These are phyloP conservation scores for Solanum hybrid DNA, from an alignment of 305 asterid genomes.

Conservation along the genomic window DNA sequence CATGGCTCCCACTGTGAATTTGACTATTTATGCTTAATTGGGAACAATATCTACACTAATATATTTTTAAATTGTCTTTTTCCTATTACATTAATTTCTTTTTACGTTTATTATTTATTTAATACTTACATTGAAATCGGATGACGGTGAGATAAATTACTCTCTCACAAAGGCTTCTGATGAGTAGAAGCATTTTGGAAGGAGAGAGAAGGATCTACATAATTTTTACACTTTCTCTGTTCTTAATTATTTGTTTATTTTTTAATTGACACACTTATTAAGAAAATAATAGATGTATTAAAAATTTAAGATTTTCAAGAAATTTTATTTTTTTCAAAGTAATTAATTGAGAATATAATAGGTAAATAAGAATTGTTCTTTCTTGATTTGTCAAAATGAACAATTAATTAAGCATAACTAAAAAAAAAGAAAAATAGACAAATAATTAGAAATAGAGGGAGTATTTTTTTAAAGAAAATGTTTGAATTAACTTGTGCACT, in stretches of 20 bases:
- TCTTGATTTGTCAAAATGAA: too few relatives aligned
- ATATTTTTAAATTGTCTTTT: background rate
- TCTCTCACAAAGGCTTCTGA: background rate
- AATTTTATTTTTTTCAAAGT: too few relatives aligned
- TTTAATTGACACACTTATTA: fast-evolving
- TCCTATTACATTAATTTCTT: background rate
- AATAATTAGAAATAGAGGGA: too few relatives aligned
- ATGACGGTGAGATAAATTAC: background rate
- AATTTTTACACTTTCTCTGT: background rate
- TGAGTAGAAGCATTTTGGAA: background rate
- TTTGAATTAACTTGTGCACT: background rate
- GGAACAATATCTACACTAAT: background rate
- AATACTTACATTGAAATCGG: background rate
- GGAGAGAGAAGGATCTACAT: background rate
- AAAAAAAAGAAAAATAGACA: too few relatives aligned
- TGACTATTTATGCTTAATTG: background rate
- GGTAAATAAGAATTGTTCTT: too few relatives aligned
- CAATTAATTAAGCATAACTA: too few relatives aligned
- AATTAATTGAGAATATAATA: too few relatives aligned
- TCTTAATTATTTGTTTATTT: too few relatives aligned
- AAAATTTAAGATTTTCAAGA: too few relatives aligned
- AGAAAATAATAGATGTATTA: too few relatives aligned
- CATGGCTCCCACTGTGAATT: background rate
- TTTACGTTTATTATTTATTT: background rate
- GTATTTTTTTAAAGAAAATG: too few relatives aligned